Conservation (phyloP, 2,329 filamentous ascomycete genomes). For the Cytospora chrysosperma region DNA sequence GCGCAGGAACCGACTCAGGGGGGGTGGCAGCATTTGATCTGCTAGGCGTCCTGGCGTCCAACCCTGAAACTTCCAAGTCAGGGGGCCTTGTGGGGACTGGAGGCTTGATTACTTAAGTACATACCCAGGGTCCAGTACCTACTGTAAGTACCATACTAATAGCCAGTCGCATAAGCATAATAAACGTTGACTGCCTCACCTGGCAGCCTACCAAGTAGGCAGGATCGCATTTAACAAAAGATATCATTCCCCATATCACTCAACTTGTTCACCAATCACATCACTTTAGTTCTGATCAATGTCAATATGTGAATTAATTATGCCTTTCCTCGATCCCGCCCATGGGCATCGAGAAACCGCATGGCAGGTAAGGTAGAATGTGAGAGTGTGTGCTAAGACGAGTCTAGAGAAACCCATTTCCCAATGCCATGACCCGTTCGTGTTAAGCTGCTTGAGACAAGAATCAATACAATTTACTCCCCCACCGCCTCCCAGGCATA, state of each 20-base stretch:
- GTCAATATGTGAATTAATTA: constrained; percentile 24
- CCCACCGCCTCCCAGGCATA: constrained; percentile 3
- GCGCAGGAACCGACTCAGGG: background rate
- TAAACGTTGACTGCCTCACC: too few species aligned
- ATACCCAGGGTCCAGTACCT: background rate
- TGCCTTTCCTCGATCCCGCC: constrained; percentile 14
- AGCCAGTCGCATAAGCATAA: too few species aligned
- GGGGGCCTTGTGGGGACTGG: background rate
- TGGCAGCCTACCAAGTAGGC: too few species aligned
- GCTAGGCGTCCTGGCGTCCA: background rate
- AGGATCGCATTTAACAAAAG: too few species aligned
- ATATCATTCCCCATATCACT: background rate
- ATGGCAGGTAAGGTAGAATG: constrained; percentile 14
- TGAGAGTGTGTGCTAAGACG: constrained; percentile 10
- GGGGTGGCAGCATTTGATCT: background rate
- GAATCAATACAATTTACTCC: constrained; percentile 21
- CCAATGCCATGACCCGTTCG: constrained; percentile 20
- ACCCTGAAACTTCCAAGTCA: background rate
- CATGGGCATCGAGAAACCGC: constrained; percentile 7
- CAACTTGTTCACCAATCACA: background rate
- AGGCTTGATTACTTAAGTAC: background rate
- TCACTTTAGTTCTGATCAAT: background rate
- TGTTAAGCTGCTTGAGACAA: constrained; percentile 15
- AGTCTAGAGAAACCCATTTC: constrained; percentile 22
- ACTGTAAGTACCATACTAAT: too few species aligned